Evolutionary conservation across 1,139 yeast genomes (phyloP), one percentile per base, ranked within the genome.

Genomic region (Candida pseudoviswanathii): DNA sequence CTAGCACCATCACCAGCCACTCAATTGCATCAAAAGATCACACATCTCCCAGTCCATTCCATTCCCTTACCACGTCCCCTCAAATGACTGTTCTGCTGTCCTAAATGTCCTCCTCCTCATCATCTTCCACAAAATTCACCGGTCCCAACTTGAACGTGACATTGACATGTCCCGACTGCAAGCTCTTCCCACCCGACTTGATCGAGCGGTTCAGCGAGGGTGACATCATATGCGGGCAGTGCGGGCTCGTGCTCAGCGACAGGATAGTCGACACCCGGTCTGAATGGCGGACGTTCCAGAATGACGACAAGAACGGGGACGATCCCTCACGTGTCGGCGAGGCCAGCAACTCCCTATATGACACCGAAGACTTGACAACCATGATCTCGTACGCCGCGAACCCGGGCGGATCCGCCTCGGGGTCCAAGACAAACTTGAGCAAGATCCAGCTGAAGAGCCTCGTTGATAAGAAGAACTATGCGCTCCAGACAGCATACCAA

Each of bases 271-370:
- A 94, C 65, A 91, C 96, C 6, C 78, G 98, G 57, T 89, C 96
- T 1, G 99, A 94, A 75, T 94, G 99, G 99, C 87, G 98, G 74
- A 94, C 99, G 2, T 94, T 94, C 68, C 83, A 86, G 54, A 94
- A 94, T 65, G 99, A 94, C 66, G 99, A 94, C 66, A 97, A 91
- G 68, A 95, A 92, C 57, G 96, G 96, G 59, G 97, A 90, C 64
- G 98, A 94, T 66, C 99, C 98, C 2, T 86, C 95, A 59, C 97
- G 99, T 87, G 98, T 94, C 55, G 99, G 99, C 66, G 97, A 91
- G 63, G 97, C 97, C 3, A 86, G 94, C 8, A 92, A 91, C 64
- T 97, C 97, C n/a, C 72, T 91, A 52, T 75, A 94, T 58, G 97
- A 91, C 61, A 88, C 95, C 30, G 94, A 88, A 60, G 95, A 91